Evolutionary conservation across 176 grass and related monocot genomes (phyloP).

Genomic region (Calamus simplicifolius): DNA sequence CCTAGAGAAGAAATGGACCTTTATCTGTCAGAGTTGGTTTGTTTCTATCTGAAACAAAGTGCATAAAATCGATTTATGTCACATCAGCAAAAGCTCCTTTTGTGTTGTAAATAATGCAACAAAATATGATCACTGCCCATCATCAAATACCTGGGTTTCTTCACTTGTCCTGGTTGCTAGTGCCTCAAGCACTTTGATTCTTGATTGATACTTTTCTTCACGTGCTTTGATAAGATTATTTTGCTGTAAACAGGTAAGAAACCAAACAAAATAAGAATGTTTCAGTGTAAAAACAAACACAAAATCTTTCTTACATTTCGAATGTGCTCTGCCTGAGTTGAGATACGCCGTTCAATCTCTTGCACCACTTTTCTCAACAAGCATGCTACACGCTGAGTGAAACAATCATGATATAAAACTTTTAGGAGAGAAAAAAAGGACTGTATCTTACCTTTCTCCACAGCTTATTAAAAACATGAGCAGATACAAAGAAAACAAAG

Average conservation of each 20-base stretch:
- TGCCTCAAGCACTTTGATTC: constrained; percentile 26
- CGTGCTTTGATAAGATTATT: constrained; percentile 24
- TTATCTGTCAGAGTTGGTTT: neutral
- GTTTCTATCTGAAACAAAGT: constrained; percentile 2
- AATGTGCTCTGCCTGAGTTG: constrained; percentile 22
- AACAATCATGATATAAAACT: constrained; percentile 2
- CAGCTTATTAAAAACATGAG: neutral
- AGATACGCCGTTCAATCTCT: constrained; percentile 23
- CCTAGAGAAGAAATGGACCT: neutral
- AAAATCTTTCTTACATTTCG: constrained; percentile 15
- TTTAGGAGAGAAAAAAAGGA: neutral
- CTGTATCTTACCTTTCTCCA: too few relatives aligned
- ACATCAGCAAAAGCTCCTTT: too few relatives aligned
- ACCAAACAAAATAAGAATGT: neutral
- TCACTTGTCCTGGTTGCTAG: constrained; percentile 16
- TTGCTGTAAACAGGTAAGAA: constrained; percentile 15
- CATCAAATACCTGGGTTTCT: constrained; percentile 13
- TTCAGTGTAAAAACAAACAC: neutral
- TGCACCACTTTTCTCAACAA: constrained; percentile 51
- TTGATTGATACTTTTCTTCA: constrained; percentile 34
- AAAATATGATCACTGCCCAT: too few relatives aligned
- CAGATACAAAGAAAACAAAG: neutral
- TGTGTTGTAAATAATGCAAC: too few relatives aligned
- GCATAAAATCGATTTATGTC: neutral
- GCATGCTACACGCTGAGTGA: constrained; percentile 37